These are phyloP conservation scores for Curvularia sp. DNA, from an alignment of 2,329 filamentous ascomycete genomes.

Conservation along the genomic window DNA sequence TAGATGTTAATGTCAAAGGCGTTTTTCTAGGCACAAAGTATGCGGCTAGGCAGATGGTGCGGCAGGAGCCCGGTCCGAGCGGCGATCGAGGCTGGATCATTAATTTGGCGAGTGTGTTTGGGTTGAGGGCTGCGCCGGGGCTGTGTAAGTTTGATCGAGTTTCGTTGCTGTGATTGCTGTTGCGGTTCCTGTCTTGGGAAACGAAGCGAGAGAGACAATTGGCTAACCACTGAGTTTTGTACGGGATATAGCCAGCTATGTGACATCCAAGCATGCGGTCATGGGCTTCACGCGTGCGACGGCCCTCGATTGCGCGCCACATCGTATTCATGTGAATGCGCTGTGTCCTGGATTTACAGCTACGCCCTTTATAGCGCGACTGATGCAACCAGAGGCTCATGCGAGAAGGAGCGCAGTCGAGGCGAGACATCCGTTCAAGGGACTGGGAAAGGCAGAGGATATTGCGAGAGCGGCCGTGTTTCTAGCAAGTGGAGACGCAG, in stretches of 20 bases:
- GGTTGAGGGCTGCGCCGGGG: constrained; percentile 48
- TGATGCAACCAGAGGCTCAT: constrained; percentile 22
- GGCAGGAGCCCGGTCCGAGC: constrained; percentile 50
- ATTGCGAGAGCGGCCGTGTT: constrained; percentile 53
- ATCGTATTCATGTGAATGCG: constrained; percentile 61
- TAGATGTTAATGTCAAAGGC: constrained; percentile 50
- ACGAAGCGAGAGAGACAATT: not conserved
- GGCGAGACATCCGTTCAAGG: constrained; percentile 39
- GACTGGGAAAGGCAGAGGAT: constrained; percentile 43
- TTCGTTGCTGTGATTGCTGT: not conserved
- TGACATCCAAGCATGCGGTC: constrained; percentile 60
- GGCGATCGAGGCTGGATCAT: constrained; percentile 60
- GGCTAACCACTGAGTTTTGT: not conserved
- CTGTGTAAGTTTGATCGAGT: constrained; percentile 31
- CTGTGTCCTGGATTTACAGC: constrained; percentile 59
- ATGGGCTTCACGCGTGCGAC: constrained; percentile 58
- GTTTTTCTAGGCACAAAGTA: constrained; percentile 57
- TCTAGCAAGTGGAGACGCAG: constrained; percentile 56
- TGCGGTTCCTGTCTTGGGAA: no score
- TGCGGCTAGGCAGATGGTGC: constrained; percentile 58
- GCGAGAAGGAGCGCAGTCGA: constrained; percentile 18
- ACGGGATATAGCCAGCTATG: constrained; percentile 44
- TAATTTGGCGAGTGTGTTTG: constrained; percentile 61
- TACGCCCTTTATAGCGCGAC: constrained; percentile 35
- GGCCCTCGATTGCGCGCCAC: constrained; percentile 58